Evolutionary conservation across 2,329 filamentous ascomycete genomes (phyloP).

Genomic region (Trichoderma citrinoviride): DNA sequence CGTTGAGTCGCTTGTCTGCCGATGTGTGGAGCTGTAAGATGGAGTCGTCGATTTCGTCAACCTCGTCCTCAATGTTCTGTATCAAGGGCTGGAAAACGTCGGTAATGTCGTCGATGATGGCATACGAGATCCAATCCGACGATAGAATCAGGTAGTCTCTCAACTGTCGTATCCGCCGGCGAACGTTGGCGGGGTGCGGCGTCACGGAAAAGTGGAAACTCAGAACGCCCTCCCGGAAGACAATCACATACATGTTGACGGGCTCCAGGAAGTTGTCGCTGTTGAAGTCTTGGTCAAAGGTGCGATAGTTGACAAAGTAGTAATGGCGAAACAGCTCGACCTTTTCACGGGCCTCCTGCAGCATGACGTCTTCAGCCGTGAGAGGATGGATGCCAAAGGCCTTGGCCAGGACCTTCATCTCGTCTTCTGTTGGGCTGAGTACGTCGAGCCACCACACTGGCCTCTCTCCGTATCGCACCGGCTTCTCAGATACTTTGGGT

Average conservation of each 20-base stretch:
- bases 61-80: conserved; percentile 89
- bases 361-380: conserved; percentile 93
- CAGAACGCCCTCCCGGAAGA: conserved; percentile 92
- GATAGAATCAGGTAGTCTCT: conserved; percentile 91
- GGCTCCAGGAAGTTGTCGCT: conserved; percentile 91
- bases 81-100: conserved; percentile 94
- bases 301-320: conserved; percentile 98
- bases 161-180: conserved; percentile 86
- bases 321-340: conserved; percentile 97
- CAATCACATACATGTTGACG: conserved; percentile 95
- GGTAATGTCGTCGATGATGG: conserved; percentile 96
- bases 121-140: conserved; percentile 98
- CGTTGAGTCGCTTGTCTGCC: conserved; percentile 42
- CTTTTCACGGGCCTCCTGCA: conserved; percentile 96
- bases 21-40: conserved; percentile 78
- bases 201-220: conserved; percentile 98
- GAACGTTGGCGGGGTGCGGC: conserved; percentile 93
- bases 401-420: conserved; percentile 92
- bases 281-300: conserved; percentile 90
- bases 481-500: conserved; percentile 37
- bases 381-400: conserved; percentile 94
- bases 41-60: conserved; percentile 92
- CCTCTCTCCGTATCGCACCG: conserved; percentile 68
- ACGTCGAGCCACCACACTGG: conserved; percentile 98
- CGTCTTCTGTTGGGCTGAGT: conserved; percentile 82